Conservation (phyloP, 1,284 basidiomycete genomes). For the Marasmius fiardii region DNA sequence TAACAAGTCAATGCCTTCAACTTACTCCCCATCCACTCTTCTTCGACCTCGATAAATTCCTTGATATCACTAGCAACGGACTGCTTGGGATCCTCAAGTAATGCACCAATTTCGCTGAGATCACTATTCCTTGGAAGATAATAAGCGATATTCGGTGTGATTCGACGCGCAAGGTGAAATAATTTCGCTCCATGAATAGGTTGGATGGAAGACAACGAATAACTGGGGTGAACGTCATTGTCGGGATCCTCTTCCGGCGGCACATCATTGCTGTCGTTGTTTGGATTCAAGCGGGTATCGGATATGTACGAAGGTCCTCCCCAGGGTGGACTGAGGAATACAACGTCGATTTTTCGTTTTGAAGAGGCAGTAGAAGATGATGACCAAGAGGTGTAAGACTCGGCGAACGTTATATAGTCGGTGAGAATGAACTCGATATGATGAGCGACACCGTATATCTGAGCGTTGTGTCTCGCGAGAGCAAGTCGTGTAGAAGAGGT, state of each 20-base stretch:
- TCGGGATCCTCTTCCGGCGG: conserved; percentile 10
- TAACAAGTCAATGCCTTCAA: conserved; percentile 84
- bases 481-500: conserved; percentile 79
- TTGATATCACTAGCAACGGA: conserved; percentile 18
- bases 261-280: conserved; percentile 10
- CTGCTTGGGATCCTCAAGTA: conserved; percentile 32
- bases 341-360: conserved; percentile 67
- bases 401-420: conserved; percentile 82
- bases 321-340: conserved; percentile 94
- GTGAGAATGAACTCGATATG: conserved; percentile 91
- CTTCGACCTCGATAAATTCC: conserved; percentile 77
- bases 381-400: conserved; percentile 43
- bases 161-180: conserved; percentile 65
- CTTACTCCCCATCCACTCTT: conserved; percentile 86
- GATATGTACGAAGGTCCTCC: conserved; percentile 77
- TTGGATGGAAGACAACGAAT: conserved; percentile 66
- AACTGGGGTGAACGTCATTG: conserved; percentile 50
- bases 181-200: conserved; percentile 84
- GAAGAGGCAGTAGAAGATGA: neutral
- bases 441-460: conserved; percentile 90
- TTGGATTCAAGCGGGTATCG: conserved; percentile 25
- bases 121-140: conserved; percentile 87
- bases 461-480: conserved; percentile 89
- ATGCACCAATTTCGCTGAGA: conserved; percentile 67
- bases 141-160: conserved; percentile 84